phyloP scores from a whole-genome alignment of 768 basidiomycete species.

The Leccinum truebloodii region DNA sequence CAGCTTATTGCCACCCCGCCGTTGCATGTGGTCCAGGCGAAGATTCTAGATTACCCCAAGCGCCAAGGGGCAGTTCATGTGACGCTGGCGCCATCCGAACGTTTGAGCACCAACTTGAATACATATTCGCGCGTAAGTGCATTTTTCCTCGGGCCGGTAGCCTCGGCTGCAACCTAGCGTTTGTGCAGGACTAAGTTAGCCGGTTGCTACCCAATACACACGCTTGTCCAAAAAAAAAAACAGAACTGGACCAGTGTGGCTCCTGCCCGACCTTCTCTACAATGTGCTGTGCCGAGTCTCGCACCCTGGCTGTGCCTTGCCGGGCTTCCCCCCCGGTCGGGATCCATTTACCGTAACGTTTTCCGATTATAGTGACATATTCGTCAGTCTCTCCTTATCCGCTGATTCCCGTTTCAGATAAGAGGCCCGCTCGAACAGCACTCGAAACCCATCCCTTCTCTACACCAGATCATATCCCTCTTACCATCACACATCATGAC shows the following conservation, averaged over 20 bases:
- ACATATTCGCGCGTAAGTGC: slow-evolving; percentile 10
- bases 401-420: slow-evolving; percentile 16
- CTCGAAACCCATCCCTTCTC: background rate
- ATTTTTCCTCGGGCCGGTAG: too few species aligned
- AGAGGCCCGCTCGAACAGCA: slow-evolving; percentile 5
- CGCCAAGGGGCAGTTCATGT: background rate
- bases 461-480: slow-evolving; percentile 32
- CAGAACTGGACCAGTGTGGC: too few species aligned
- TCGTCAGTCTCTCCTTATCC: slow-evolving; percentile 12
- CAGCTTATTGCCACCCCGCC: background rate
- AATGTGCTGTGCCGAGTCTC: too few species aligned
- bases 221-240: too few species aligned
- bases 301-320: too few species aligned
- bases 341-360: too few species aligned
- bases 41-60: background rate
- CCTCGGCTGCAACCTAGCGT: too few species aligned
- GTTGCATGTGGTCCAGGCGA: background rate
- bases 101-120: background rate
- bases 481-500: slow-evolving; percentile 44
- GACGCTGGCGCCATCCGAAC: background rate
- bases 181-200: too few species aligned
- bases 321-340: too few species aligned
- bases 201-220: too few species aligned
- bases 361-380: background rate
- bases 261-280: too few species aligned